Evolutionary conservation across 2,329 filamentous ascomycete species (phyloP).

Genomic region (Cercospora beticola): DNA sequence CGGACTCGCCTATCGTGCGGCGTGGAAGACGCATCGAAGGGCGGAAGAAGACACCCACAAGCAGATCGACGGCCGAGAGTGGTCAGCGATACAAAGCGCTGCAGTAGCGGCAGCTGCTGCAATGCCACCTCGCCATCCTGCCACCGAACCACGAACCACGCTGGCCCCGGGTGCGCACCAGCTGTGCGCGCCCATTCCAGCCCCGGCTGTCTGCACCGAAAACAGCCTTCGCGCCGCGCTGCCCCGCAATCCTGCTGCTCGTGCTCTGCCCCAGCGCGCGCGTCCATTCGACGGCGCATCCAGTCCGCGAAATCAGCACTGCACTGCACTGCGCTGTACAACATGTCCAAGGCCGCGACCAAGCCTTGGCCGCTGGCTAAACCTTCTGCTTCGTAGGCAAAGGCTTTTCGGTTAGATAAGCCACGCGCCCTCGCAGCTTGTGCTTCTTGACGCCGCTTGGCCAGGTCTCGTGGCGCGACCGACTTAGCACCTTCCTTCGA

Average conservation of each 20-base stretch:
- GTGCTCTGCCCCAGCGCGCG: not conserved
- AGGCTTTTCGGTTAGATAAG: conserved; percentile 1
- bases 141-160: not conserved
- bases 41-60: not conserved
- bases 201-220: not conserved
- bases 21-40: conserved; percentile 4
- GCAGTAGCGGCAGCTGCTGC: not conserved
- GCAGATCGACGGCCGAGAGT: not conserved
- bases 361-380: not conserved
- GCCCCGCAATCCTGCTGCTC: conserved; percentile 5
- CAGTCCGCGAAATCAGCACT: not conserved
- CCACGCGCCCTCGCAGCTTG: not conserved
- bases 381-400: not conserved
- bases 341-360: not conserved
- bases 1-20: not conserved
- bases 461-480: not conserved
- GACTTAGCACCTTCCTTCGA: not conserved
- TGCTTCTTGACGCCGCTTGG: conserved; percentile 4
- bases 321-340: not conserved
- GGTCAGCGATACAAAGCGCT: not conserved
- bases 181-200: not conserved
- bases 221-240: not conserved
- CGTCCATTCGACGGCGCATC: not conserved
- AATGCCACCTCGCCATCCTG: not conserved
- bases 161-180: no score